Evolutionary conservation across 148 eudicot species (phyloP).

Genomic region (Chenopodium quinoa): DNA sequence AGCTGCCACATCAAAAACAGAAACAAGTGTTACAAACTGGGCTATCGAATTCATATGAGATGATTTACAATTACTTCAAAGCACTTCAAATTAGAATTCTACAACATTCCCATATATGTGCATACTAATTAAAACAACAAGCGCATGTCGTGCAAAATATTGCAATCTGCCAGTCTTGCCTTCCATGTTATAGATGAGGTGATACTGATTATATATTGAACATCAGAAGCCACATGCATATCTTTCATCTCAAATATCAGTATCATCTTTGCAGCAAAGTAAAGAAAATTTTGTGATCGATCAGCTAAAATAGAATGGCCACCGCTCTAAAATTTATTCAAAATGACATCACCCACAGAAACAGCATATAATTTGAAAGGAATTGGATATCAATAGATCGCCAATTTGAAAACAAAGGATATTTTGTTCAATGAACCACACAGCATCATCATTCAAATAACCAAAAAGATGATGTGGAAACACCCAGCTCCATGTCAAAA

Average conservation of each 20-base stretch:
- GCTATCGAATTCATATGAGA: not conserved
- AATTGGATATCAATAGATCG: not conserved
- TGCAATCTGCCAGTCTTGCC: not conserved
- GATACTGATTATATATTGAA: not conserved
- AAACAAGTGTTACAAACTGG: conserved; percentile 15
- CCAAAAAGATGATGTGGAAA: not conserved
- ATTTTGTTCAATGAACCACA: not conserved
- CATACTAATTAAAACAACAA: not conserved
- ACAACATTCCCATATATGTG: not conserved
- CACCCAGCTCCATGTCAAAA: not conserved
- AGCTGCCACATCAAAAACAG: conserved; percentile 50
- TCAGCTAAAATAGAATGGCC: too few species aligned
- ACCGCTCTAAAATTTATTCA: not conserved
- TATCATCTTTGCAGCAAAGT: not conserved
- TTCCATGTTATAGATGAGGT: not conserved
- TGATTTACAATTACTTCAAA: not conserved
- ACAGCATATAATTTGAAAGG: not conserved
- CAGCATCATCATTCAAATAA: not conserved
- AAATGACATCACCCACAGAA: not conserved
- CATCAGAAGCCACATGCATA: not conserved
- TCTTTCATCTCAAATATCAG: not conserved
- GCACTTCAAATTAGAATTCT: not conserved
- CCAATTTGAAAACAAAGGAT: not conserved
- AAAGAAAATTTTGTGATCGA: too few species aligned
- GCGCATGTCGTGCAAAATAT: not conserved